phyloP scores from a whole-genome alignment of 768 basidiomycete genomes.

The Tulasnella sp. region DNA sequence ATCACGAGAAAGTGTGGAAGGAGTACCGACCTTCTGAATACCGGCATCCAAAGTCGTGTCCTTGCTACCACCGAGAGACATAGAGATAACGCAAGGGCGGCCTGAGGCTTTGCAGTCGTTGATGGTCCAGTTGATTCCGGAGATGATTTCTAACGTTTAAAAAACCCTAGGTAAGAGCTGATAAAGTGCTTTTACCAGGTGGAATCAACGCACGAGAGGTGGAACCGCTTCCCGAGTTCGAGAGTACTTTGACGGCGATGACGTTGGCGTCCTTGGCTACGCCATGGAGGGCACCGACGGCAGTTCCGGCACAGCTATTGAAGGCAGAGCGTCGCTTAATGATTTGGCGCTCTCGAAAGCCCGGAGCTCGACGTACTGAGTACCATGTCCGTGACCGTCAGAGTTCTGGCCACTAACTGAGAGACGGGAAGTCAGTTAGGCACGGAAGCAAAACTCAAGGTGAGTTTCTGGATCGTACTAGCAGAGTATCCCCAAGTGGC shows the following conservation, averaged over 20 bases:
- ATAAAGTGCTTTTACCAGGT: not conserved
- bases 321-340: not conserved
- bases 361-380: not conserved
- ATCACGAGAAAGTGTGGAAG: not conserved
- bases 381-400: slow-evolving; percentile 32
- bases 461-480: slow-evolving; percentile 4
- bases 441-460: not conserved
- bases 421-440: not conserved
- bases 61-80: slow-evolving; percentile 28
- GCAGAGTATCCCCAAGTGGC: slow-evolving; percentile 21
- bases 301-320: slow-evolving; percentile 25
- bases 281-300: slow-evolving; percentile 34
- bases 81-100: slow-evolving; percentile 28
- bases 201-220: not conserved
- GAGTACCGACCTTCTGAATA: slow-evolving; percentile 23
- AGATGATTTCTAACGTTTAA: slow-evolving; percentile 22
- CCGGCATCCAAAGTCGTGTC: slow-evolving; percentile 29
- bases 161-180: not conserved
- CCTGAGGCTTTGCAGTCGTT: slow-evolving; percentile 31
- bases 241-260: slow-evolving; percentile 29
- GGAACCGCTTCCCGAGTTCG: slow-evolving; percentile 20
- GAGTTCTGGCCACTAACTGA: not conserved
- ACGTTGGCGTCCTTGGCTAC: slow-evolving; percentile 28
- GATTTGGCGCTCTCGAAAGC: too few relatives aligned
- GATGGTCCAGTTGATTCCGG: slow-evolving; percentile 31